Base-by-base conservation (phyloP, 352 stramenopile species). In the Phytophthora pini region DNA sequence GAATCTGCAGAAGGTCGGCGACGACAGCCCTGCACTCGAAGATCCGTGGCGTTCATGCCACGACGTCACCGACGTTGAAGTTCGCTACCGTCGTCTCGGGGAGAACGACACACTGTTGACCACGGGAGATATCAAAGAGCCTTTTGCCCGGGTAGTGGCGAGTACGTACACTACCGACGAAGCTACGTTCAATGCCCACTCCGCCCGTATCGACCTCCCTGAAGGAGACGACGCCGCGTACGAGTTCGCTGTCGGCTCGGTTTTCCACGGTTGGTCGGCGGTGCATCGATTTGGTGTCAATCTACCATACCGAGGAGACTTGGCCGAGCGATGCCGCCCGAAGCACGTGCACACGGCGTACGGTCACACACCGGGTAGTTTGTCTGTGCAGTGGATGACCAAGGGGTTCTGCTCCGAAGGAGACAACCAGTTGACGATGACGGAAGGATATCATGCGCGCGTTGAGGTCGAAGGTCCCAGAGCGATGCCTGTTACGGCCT, bases 341-440 rank as follows among this genome's bases (percentile, higher is more conserved):
- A 90, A 92, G 73, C 88, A 93, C 56, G 77, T 95, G 10, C 88
- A 93, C 74, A 92, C 85, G 5, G 82, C 88, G 2, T 93, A 89
- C 49, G 84, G 86, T 10, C 56, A 62, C n/a, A 77, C 63, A 2
- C 74, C 86, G 0, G 74, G 70, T 8, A 89, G 82, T 48, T 82
- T 92, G 40, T 71, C 77, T 0, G 76, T 96, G 29, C 86, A 96
- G 56, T 94, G 88, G 88, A 86, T 80, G 62, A 92, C 86, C n/a
- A 78, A 81, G 29, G 66, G 77, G 53, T 77, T 63, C n/a, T 94
- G 86, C 58, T 60, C 44, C 10, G 48, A 64, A 26, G 78, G 73
- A 34, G 31, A 67, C 15, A 53, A 83, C 10, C 73, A 87, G n/a
- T 54, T 94, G 40, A 81, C 80, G 55, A 56, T 92, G n/a, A 58